Evolutionary conservation across 805 yeast genomes (phyloP).

Genomic region (Candida adriatica): DNA sequence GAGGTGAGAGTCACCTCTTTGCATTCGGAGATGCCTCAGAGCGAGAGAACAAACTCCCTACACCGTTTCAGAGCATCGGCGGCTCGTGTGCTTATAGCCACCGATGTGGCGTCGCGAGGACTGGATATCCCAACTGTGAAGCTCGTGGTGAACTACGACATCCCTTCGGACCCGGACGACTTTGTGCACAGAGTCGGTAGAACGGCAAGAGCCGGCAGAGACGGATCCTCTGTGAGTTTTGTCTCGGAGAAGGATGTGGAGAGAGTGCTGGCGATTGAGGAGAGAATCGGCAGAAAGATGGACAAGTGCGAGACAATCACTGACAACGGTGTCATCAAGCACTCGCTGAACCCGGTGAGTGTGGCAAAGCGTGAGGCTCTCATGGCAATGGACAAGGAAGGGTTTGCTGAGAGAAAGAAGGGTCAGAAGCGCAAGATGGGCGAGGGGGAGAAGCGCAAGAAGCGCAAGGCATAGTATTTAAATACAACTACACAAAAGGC

Average conservation of each 20-base stretch:
- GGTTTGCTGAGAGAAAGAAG: slow-evolving; percentile 69
- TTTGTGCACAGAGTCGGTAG: slow-evolving; percentile 97
- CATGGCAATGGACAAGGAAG: slow-evolving; percentile 89
- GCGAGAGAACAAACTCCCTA: slow-evolving; percentile 82
- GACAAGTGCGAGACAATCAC: slow-evolving; percentile 61
- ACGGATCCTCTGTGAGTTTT: slow-evolving; percentile 76
- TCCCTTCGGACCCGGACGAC: slow-evolving; percentile 95
- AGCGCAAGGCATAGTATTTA: slow-evolving; percentile 1
- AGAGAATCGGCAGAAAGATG: slow-evolving; percentile 74
- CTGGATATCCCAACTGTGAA: slow-evolving; percentile 92
- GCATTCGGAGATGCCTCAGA: slow-evolving; percentile 92
- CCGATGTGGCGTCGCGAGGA: slow-evolving; percentile 97
- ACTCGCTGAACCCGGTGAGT: slow-evolving; percentile 61
- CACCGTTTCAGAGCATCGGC: slow-evolving; percentile 94
- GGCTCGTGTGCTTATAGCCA: slow-evolving; percentile 86
- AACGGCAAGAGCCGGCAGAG: slow-evolving; percentile 96
- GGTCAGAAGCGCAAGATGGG: slow-evolving; percentile 36
- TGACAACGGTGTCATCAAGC: slow-evolving; percentile 72
- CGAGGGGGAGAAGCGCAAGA: slow-evolving; percentile 6
- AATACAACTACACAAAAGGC: slow-evolving; percentile 5
- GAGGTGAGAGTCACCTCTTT: slow-evolving; percentile 82
- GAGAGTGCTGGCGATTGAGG: slow-evolving; percentile 81
- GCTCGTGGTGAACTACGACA: slow-evolving; percentile 83
- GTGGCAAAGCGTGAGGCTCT: slow-evolving; percentile 85
- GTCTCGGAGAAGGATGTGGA: slow-evolving; percentile 82